Evolutionary conservation across 1,139 yeast species (phyloP), one percentile per base, ranked within the genome.

Genomic region (Yarrowia galli): DNA sequence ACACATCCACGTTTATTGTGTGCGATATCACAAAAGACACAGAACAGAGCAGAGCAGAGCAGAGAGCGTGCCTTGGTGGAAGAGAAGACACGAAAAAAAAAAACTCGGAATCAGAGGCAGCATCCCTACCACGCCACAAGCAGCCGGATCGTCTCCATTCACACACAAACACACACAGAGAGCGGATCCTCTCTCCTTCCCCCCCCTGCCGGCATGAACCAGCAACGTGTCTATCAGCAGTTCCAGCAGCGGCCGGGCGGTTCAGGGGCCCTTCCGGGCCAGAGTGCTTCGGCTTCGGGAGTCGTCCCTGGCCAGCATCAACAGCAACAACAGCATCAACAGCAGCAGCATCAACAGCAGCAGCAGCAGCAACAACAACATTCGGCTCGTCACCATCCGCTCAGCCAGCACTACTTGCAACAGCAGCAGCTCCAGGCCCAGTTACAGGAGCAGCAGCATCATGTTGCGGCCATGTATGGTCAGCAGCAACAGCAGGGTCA

Each of bases 151-250:
- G 32, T 28, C 32, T 28, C 32, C 10, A 28, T 3, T 28, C 6
- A 2, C 32, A 3, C 32, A 25, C 32, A 28, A 2, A 28, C 4
- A 10, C 32, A 28, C n/a, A n/a, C n/a, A n/a, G n/a, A n/a, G n/a
- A n/a, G n/a, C n/a, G n/a, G n/a, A 36, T 36, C 23, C 61, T 25
- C 16, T n/a, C n/a, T n/a, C n/a, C n/a, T n/a, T n/a, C n/a, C n/a
- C n/a, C n/a, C n/a, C n/a, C n/a, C n/a, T n/a, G n/a, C n/a, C 46
- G 46, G 40, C 38, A 56, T 56, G 63, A 56, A 56, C 63, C 63
- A 56, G 63, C 63, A 56, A n/a, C 48, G 63, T 40, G 63, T 42
- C 49, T 56, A 56, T 18, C 63, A 56, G 49, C 63, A 56, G 49
- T 56, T 40, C 23, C 63, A 56, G 38, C 63, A 56, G 28, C 63